Percentiles rank a stretch among this genome's conserved stretches.
These are phyloP conservation scores for Yamadazyma pseudoaaseri DNA, from an alignment of 1,139 yeast genomes.

Conservation along the genomic window DNA sequence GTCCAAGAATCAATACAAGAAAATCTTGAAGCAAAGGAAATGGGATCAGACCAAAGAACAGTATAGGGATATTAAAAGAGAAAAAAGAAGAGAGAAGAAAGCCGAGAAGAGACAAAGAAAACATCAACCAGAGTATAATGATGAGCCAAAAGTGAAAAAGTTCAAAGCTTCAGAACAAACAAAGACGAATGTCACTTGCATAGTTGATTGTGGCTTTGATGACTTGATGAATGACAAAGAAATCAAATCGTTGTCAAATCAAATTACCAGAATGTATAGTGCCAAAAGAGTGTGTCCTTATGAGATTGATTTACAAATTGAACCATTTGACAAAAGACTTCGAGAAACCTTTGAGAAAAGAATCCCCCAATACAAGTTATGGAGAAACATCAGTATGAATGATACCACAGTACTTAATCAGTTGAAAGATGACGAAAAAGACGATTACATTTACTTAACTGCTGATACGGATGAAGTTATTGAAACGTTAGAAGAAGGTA, in stretches of 20 bases:
- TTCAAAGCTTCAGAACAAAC: slow-evolving; percentile 40
- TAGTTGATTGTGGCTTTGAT: slow-evolving; percentile 89
- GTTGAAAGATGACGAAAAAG: slow-evolving; percentile 29
- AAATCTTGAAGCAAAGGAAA: slow-evolving; percentile 54
- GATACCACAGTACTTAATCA: slow-evolving; percentile 45
- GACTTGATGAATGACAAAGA: slow-evolving; percentile 83
- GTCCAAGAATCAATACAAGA: slow-evolving; percentile 77
- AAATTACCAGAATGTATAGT: slow-evolving; percentile 79
- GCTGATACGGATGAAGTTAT: slow-evolving; percentile 79
- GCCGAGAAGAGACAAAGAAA: slow-evolving; percentile 25
- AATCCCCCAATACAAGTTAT: slow-evolving; percentile 56
- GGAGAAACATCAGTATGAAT: slow-evolving; percentile 62
- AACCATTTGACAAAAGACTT: slow-evolving; percentile 67
- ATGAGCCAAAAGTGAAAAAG: slow-evolving; percentile 22
- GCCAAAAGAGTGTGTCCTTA: slow-evolving; percentile 64
- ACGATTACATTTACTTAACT: slow-evolving; percentile 63
- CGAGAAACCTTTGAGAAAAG: slow-evolving; percentile 66
- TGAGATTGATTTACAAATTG: slow-evolving; percentile 59
- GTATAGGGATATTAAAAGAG: slow-evolving; percentile 48
- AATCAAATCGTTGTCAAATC: slow-evolving; percentile 73
- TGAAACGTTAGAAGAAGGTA: slow-evolving; percentile 61
- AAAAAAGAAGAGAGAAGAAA: slow-evolving; percentile 49
- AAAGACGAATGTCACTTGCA: slow-evolving; percentile 49
- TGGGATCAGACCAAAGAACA: slow-evolving; percentile 69
- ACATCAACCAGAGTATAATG: slow-evolving; percentile 12